phyloP scores from a whole-genome alignment of 768 basidiomycete species.

The Candolleomyces eurysporus region DNA sequence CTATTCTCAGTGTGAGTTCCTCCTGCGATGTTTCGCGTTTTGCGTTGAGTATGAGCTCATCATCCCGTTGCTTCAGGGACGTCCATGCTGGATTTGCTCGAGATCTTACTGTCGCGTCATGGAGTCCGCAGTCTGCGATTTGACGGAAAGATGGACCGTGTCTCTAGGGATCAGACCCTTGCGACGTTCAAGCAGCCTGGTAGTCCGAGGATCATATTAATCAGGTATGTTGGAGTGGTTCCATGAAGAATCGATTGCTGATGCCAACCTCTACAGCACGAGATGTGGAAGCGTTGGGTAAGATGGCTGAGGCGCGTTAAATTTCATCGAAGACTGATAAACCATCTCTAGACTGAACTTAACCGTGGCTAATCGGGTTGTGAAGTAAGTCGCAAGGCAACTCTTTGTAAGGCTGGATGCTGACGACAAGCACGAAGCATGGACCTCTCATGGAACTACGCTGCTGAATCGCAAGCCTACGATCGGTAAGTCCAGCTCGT shows the following conservation, averaged over 20 bases:
- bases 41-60: neutral
- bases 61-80: slow-evolving; percentile 49
- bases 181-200: slow-evolving; percentile 51
- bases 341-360: slow-evolving; percentile 46
- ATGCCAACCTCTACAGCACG: slow-evolving; percentile 35
- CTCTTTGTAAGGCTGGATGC: neutral
- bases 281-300: slow-evolving; percentile 69
- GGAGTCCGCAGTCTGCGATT: slow-evolving; percentile 60
- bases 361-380: slow-evolving; percentile 64
- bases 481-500: slow-evolving; percentile 26
- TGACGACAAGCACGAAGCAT: slow-evolving; percentile 38
- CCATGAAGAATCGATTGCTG: neutral
- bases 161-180: slow-evolving; percentile 48
- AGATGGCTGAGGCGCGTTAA: slow-evolving; percentile 4
- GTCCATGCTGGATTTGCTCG: slow-evolving; percentile 66
- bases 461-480: slow-evolving; percentile 67
- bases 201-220: slow-evolving; percentile 63
- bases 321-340: neutral
- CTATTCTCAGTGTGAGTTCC: slow-evolving; percentile 63
- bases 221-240: slow-evolving; percentile 41
- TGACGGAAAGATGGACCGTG: slow-evolving; percentile 66
- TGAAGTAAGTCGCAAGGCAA: slow-evolving; percentile 45
- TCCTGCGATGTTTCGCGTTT: neutral
- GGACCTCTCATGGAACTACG: slow-evolving; percentile 75
- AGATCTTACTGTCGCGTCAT: slow-evolving; percentile 56